These are phyloP conservation scores for Mycena floridula DNA, from an alignment of 768 basidiomycete species.

Conservation along the genomic window DNA sequence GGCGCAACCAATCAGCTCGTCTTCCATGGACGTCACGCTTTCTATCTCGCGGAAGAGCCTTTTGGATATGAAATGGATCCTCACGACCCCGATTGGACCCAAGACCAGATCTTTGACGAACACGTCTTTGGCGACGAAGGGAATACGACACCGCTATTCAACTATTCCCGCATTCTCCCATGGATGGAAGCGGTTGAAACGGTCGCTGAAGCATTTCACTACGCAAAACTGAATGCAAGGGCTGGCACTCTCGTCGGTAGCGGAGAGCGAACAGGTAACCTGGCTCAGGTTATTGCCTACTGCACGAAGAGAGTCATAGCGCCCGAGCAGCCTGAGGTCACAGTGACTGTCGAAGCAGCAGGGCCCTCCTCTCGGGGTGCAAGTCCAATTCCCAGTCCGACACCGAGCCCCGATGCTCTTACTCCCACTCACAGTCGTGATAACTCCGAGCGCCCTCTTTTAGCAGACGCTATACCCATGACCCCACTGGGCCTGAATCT, in stretches of 20 bases:
- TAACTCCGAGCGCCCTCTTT: too few species aligned
- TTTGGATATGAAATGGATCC: too few species aligned
- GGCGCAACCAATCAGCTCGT: slow-evolving; percentile 4
- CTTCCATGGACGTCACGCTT: slow-evolving; percentile 1
- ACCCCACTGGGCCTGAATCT: too few species aligned
- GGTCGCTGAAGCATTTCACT: slow-evolving; percentile 5
- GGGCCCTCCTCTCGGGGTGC: too few species aligned
- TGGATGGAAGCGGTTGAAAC: slow-evolving; percentile 13
- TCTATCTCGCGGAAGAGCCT: slow-evolving; percentile 1
- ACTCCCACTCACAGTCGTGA: too few species aligned
- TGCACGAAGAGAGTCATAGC: too few species aligned
- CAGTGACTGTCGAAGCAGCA: too few species aligned
- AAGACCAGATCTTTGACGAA: background rate
- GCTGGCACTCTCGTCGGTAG: slow-evolving; percentile 4
- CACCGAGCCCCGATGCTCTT: too few species aligned
- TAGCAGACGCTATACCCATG: too few species aligned
- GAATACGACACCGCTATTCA: slow-evolving; percentile 15
- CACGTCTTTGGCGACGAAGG: slow-evolving; percentile 10
- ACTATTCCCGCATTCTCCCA: slow-evolving; percentile 13
- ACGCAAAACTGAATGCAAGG: slow-evolving; percentile 9
- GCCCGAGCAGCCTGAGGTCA: too few species aligned
- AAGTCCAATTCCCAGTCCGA: too few species aligned
- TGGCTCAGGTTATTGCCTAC: slow-evolving; percentile 13
- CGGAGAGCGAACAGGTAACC: slow-evolving; percentile 13
- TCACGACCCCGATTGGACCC: background rate